phyloP scores from a whole-genome alignment of 192 early-diverging fungal genomes.

The Backusella tuberculispora region DNA sequence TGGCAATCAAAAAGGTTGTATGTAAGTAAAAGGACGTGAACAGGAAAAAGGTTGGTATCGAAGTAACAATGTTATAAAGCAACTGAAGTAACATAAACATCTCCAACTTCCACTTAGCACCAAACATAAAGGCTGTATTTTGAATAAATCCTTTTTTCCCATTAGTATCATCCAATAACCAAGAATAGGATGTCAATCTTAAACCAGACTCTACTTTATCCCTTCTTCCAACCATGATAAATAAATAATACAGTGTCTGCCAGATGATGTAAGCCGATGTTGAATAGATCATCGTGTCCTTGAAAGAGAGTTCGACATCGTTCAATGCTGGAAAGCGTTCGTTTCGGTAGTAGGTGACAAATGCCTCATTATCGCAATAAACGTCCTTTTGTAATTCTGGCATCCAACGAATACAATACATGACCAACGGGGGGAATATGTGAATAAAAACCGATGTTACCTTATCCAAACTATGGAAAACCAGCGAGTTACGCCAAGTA shows the following conservation, averaged over 20 bases:
- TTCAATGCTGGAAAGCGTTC: constrained; percentile 51
- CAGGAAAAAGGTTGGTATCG: constrained; percentile 50
- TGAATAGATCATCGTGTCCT: constrained; percentile 21
- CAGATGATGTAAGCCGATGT: constrained; percentile 34
- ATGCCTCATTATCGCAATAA: constrained; percentile 17
- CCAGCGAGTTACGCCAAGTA: constrained; percentile 60
- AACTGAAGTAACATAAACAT: constrained; percentile 66
- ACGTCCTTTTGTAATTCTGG: constrained; percentile 29
- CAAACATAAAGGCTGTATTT: constrained; percentile 50
- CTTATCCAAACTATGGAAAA: constrained; percentile 70
- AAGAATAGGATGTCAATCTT: constrained; percentile 64
- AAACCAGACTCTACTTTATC: constrained; percentile 45
- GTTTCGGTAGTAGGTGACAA: constrained; percentile 41
- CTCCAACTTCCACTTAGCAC: constrained; percentile 52
- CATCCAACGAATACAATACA: constrained; percentile 65
- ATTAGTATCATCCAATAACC: constrained; percentile 57
- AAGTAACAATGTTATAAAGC: constrained; percentile 55
- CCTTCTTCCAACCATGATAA: constrained; percentile 35
- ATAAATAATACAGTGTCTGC: constrained; percentile 39
- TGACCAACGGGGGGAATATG: constrained; percentile 62
- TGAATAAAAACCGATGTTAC: constrained; percentile 69
- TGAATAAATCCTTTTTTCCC: constrained; percentile 42
- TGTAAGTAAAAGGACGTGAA: constrained; percentile 60
- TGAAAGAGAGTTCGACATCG: constrained; percentile 18
- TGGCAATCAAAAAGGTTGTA: constrained; percentile 52